phyloP scores from a whole-genome alignment of 2,329 filamentous ascomycete genomes.

The Hypoxylon rubiginosum region DNA sequence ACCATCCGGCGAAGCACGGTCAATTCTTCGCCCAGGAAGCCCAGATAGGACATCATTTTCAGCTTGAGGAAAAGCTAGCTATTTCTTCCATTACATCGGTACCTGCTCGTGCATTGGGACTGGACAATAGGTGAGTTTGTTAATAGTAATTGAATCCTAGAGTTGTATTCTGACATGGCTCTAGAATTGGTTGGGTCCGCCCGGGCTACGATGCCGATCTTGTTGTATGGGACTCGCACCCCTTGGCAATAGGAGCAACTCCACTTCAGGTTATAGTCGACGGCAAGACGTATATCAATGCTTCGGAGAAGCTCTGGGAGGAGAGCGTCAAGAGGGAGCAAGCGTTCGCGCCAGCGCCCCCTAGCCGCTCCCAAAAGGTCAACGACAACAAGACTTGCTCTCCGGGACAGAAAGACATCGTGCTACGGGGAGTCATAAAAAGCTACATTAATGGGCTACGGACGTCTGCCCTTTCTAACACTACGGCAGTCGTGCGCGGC shows the following conservation, averaged over 20 bases:
- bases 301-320: constrained; percentile 21
- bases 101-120: constrained; percentile 3
- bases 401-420: constrained; percentile 10
- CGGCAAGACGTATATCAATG: constrained; percentile 55
- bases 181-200: constrained; percentile 60
- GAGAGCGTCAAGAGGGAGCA: constrained; percentile 3
- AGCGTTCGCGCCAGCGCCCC: constrained; percentile 7
- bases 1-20: constrained; percentile 12
- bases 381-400: constrained; percentile 10
- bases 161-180: constrained; percentile 47
- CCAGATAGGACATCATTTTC: constrained; percentile 14
- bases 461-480: constrained; percentile 5
- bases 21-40: constrained; percentile 16
- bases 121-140: constrained; percentile 8
- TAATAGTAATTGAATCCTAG: neutral
- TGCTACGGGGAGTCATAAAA: constrained; percentile 7
- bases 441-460: constrained; percentile 8
- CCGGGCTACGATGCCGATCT: constrained; percentile 65
- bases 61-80: constrained; percentile 12
- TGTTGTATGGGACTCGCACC: constrained; percentile 64
- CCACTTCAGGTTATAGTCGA: constrained; percentile 64
- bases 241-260: constrained; percentile 60
- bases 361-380: constrained; percentile 7
- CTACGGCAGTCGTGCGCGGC: constrained; percentile 7
- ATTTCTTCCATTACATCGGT: constrained; percentile 4